Base-by-base conservation (phyloP, 805 yeast species). In the Debaryomyces tyrocola region DNA sequence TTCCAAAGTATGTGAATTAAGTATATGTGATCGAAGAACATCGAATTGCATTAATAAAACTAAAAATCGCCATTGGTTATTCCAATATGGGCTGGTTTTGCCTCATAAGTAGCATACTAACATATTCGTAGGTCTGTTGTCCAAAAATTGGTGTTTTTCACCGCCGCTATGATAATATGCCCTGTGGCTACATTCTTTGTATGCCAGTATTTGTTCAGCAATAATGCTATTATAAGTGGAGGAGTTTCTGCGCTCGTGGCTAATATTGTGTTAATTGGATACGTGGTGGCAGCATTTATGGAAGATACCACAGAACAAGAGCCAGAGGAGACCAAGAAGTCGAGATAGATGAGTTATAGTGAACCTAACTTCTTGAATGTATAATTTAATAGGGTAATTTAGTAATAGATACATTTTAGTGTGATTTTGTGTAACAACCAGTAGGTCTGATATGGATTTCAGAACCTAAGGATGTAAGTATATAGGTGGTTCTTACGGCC, bases 161-260 rank as follows among this genome's bases (percentile, higher is more conserved):
- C 95, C 11, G 85, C 75, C 5, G 83, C 87, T 47, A 87, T 87
- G 94, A 81, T 87, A 43, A 65, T 79, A 20, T 74, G 82, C 41
- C 95, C 95, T 20, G 57, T 87, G 51, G 44, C 76, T 21, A 70
- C 85, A 1, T 87, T 87, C 64, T 87, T 87, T 61, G 49, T 67
- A 1, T 62, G 75, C 12, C 84, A 81, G 53, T 75, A 73, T 54
- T 47, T 72, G 15, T 64, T 68, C 48, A 60, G 56, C 44, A 73
- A 70, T 40, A 86, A 79, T 56, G 78, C 90, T 1, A 64, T 87
- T 11, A 68, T 84, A 10, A 83, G 90, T 42, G 95, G 95, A 36
- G 94, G 94, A 2, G 59, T 83, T n/a, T 89, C 91, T 33, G 94
- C 94, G 2, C 72, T 80, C 14, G 79, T 80, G 46, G 94, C 94